Conservation (phyloP, 2,329 filamentous ascomycete genomes). For the Sporothrix mexicana region DNA sequence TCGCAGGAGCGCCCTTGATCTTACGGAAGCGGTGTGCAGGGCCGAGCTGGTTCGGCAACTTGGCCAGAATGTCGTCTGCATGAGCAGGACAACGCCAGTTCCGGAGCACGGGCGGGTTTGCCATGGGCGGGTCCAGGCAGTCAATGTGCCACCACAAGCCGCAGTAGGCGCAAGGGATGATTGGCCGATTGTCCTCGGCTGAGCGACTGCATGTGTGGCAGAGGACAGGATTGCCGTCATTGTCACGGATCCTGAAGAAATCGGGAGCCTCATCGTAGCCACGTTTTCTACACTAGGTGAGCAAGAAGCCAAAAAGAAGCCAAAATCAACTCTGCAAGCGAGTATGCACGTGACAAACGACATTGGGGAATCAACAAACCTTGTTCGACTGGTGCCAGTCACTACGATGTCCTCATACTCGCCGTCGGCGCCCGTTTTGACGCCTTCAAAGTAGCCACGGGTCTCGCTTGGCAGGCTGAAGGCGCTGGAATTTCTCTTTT, state of each 20-base stretch:
- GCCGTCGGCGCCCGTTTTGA: conserved; percentile 76
- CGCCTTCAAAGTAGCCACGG: conserved; percentile 78
- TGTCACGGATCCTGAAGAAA: conserved; percentile 71
- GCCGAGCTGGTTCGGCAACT: conserved; percentile 61
- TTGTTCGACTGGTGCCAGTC: conserved; percentile 37
- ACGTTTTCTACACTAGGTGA: conserved; percentile 38
- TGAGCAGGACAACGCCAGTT: conserved; percentile 92
- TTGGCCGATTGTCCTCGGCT: conserved; percentile 67
- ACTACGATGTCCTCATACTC: conserved; percentile 75
- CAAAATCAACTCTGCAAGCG: too few species aligned
- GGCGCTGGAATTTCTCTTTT: conserved; percentile 71
- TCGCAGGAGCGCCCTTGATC: conserved; percentile 59
- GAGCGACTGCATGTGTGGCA: conserved; percentile 77
- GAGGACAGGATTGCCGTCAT: conserved; percentile 74
- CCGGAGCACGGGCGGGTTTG: conserved; percentile 75
- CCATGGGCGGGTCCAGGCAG: conserved; percentile 83
- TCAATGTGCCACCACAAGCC: conserved; percentile 87
- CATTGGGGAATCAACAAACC: not conserved
- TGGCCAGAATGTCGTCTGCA: conserved; percentile 72
- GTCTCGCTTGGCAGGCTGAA: conserved; percentile 74
- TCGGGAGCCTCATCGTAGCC: conserved; percentile 70
- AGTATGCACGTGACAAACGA: not conserved
- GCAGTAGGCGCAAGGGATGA: conserved; percentile 87
- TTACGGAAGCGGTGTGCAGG: conserved; percentile 67
- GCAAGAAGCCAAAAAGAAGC: too few species aligned